These are phyloP conservation scores for Rosa persica DNA, from an alignment of 306 rosid species.

Conservation along the genomic window DNA sequence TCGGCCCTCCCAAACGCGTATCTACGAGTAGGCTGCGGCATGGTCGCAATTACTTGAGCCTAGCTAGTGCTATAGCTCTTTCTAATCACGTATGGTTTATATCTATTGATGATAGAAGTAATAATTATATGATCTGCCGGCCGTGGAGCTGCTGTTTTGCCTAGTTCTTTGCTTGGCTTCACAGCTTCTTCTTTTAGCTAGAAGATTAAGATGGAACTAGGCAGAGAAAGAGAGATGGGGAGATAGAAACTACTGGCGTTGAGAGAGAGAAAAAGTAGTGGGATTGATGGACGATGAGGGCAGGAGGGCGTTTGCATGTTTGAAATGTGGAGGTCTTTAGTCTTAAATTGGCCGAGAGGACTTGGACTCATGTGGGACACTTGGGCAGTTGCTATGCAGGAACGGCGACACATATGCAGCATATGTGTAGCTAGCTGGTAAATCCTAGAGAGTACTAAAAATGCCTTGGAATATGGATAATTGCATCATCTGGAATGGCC, in stretches of 20 bases:
- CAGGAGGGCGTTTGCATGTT: conserved; percentile 51
- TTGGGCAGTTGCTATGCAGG: conserved; percentile 36
- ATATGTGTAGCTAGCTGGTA: conserved; percentile 41
- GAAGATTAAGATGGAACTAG: not conserved
- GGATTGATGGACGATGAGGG: not conserved
- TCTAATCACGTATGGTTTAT: not conserved
- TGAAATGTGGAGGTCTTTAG: conserved; percentile 48
- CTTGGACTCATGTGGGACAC: conserved; percentile 43
- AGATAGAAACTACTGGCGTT: not conserved
- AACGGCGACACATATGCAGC: conserved; percentile 39
- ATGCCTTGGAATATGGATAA: not conserved
- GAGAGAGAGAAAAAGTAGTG: not conserved
- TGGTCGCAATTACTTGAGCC: conserved; percentile 14
- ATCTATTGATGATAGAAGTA: not conserved
- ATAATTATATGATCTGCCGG: not conserved
- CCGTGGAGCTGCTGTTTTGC: not conserved
- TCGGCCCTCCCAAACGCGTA: conserved; percentile 80
- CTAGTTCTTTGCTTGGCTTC: not conserved
- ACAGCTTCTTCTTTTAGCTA: not conserved
- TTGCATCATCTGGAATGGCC: conserved; percentile 13
- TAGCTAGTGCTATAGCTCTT: not conserved
- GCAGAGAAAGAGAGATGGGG: not conserved
- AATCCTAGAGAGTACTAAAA: not conserved
- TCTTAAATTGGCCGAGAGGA: conserved; percentile 39
- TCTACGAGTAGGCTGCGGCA: conserved; percentile 57